These are phyloP conservation scores for Dendrocalamus latiflorus DNA, from an alignment of 202 grass and related monocot genomes.

Conservation along the genomic window DNA sequence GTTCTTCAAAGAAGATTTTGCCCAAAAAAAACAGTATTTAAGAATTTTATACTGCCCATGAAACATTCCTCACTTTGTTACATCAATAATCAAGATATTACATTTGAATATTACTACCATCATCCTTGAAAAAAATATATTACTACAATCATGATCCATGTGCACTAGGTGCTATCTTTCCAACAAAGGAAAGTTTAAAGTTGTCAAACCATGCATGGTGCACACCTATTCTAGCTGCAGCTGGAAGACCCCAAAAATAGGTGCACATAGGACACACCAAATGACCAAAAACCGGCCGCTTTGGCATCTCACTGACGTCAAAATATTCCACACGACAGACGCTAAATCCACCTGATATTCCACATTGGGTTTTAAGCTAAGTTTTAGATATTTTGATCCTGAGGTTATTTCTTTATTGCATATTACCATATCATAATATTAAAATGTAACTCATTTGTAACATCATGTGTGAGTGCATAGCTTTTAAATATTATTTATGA, in stretches of 20 bases:
- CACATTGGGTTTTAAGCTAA: neutral
- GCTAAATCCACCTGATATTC: neutral
- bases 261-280: neutral
- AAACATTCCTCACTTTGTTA: neutral
- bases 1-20: neutral
- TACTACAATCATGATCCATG: neutral
- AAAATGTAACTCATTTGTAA: too few species aligned
- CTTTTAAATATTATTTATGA: too few species aligned
- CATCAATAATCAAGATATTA: neutral
- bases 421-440: too few species aligned
- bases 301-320: neutral
- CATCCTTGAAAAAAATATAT: neutral
- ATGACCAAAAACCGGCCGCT: neutral
- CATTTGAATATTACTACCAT: neutral
- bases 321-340: neutral
- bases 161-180: neutral
- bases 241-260: neutral
- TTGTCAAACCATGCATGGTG: neutral
- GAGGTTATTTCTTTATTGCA: too few species aligned
- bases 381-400: too few species aligned
- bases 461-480: too few species aligned
- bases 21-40: neutral
- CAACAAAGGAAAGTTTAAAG: neutral
- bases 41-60: neutral
- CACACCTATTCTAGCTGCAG: neutral